These are phyloP conservation scores for Wickerhamiella australiensis DNA, from an alignment of 805 yeast genomes.

Conservation along the genomic window DNA sequence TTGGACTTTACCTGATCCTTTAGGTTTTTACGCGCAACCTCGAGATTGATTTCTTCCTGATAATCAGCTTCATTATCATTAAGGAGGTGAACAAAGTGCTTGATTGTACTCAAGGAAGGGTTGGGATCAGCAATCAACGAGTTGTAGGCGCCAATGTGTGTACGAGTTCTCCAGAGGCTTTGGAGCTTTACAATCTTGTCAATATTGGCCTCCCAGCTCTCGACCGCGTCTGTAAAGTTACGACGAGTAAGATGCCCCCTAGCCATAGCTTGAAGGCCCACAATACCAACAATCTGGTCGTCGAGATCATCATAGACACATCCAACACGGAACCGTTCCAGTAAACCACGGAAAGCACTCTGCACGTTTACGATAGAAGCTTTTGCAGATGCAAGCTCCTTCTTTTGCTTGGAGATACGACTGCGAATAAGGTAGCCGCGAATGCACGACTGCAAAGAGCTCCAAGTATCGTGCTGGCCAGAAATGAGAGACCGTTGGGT, in stretches of 20 bases:
- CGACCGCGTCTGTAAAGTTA: conserved; percentile 23
- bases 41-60: conserved; percentile 59
- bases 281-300: conserved; percentile 24
- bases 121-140: conserved; percentile 55
- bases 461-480: not conserved
- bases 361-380: conserved; percentile 26
- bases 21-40: conserved; percentile 54
- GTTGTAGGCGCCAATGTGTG: conserved; percentile 60
- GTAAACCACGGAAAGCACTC: conserved; percentile 29
- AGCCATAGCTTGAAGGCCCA: conserved; percentile 26
- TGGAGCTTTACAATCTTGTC: conserved; percentile 62
- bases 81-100: conserved; percentile 61
- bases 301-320: conserved; percentile 28
- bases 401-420: conserved; percentile 2
- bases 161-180: conserved; percentile 53
- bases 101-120: conserved; percentile 68
- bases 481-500: conserved; percentile 8
- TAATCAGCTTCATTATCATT: conserved; percentile 63
- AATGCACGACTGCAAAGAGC: conserved; percentile 40
- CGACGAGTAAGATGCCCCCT: conserved; percentile 28
- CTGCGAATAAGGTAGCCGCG: conserved; percentile 35
- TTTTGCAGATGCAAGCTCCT: not conserved
- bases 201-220: conserved; percentile 44
- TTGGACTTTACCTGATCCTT: conserved; percentile 57
- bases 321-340: conserved; percentile 27